Percentiles rank a stretch among this genome's conserved stretches.
Evolutionary conservation across 1,284 basidiomycete genomes (phyloP).

Genomic region (Mycena sp.): DNA sequence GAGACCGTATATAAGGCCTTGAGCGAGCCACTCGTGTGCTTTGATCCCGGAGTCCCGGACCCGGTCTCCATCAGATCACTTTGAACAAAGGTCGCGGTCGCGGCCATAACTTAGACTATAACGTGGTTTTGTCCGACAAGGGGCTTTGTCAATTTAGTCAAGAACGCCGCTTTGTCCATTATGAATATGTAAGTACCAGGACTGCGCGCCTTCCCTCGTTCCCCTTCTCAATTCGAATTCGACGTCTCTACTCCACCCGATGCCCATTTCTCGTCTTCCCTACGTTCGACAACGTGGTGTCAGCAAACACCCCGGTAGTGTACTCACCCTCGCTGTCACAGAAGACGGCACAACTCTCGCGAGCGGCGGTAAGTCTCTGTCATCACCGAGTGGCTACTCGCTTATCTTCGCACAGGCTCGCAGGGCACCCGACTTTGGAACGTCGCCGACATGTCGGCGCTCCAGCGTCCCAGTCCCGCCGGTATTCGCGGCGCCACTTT

Average conservation of each 20-base stretch:
- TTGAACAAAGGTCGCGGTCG: not conserved
- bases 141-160: not conserved
- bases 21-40: not conserved
- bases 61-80: not conserved
- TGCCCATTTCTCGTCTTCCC: slow-evolving; percentile 9
- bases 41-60: slow-evolving; percentile 3
- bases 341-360: slow-evolving; percentile 6
- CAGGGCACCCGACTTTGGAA: slow-evolving; percentile 3
- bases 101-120: no score
- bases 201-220: not conserved
- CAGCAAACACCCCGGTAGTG: not conserved
- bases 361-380: slow-evolving; percentile 6
- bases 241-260: not conserved
- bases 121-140: no score
- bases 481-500: slow-evolving; percentile 3
- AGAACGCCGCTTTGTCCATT: no score
- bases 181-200: not conserved
- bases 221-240: not conserved
- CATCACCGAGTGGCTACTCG: not conserved
- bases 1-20: not conserved
- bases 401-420: no score
- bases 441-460: not conserved
- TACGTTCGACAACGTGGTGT: slow-evolving; percentile 5
- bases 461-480: not conserved
- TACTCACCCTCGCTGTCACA: slow-evolving; percentile 10